Conservation (phyloP, 2,329 filamentous ascomycete genomes). For the Thielaviopsis punctulata region DNA sequence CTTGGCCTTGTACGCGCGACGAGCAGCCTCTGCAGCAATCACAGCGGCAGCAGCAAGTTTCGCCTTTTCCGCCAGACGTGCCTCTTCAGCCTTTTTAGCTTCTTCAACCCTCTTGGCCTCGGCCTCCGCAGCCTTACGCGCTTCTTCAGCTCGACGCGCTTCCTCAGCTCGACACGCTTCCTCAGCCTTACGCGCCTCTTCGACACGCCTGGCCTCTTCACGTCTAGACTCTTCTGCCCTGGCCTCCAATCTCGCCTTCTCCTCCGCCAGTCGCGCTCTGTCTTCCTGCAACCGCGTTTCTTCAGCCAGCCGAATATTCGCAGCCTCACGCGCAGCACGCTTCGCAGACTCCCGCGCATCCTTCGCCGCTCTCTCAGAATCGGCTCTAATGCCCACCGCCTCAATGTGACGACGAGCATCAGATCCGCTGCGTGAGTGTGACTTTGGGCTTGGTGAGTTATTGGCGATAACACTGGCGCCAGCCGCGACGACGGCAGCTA, state of each 20-base stretch:
- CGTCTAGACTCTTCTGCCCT: conserved; percentile 19
- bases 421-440: not conserved
- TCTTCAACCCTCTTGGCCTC: not conserved
- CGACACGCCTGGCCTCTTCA: conserved; percentile 21
- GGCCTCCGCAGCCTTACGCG: not conserved
- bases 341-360: not conserved
- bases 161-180: too few species aligned
- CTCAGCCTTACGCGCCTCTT: not conserved
- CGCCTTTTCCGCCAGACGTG: not conserved
- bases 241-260: conserved; percentile 26
- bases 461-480: not conserved
- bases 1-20: not conserved
- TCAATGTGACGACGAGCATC: not conserved
- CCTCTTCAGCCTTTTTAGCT: not conserved
- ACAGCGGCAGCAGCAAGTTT: not conserved
- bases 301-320: conserved; percentile 17
- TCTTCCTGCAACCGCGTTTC: conserved; percentile 22
- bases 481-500: not conserved
- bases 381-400: not conserved
- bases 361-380: not conserved
- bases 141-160: not conserved
- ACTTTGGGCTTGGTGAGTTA: not conserved
- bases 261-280: not conserved
- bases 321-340: not conserved
- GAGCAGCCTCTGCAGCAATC: not conserved